A percentile compares a stretch with the other conserved stretches of the same genome.
These are phyloP conservation scores for Venturia oleaginea DNA, from an alignment of 2,329 filamentous ascomycete species.

Conservation along the genomic window DNA sequence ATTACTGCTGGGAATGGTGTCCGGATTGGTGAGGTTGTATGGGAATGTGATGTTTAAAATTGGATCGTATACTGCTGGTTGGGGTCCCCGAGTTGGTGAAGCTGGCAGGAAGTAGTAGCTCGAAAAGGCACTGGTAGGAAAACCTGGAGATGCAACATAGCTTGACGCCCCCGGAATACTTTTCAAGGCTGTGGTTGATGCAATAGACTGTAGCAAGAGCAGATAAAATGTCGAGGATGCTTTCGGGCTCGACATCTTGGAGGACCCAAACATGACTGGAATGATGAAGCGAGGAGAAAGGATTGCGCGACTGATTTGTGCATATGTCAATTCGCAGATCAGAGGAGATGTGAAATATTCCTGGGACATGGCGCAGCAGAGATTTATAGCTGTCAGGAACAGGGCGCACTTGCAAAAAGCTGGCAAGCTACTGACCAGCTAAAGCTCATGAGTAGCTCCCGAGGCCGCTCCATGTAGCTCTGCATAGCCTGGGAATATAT, in stretches of 20 bases:
- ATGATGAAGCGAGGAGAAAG: not conserved
- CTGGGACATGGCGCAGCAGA: not conserved
- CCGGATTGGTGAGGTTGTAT: constrained; percentile 45
- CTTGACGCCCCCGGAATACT: constrained; percentile 25
- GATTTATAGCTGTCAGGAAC: not conserved
- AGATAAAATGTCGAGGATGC: not conserved
- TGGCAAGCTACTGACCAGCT: not conserved
- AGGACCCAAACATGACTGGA: not conserved
- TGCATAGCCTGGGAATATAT: not conserved
- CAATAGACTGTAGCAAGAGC: not conserved
- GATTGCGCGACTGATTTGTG: not conserved
- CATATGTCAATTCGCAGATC: not conserved
- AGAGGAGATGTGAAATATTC: not conserved
- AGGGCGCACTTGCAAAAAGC: not conserved
- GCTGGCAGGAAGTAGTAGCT: constrained; percentile 39
- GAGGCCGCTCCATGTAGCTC: not conserved
- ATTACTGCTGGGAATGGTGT: constrained; percentile 40
- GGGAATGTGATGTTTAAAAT: constrained; percentile 47
- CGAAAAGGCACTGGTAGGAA: constrained; percentile 42
- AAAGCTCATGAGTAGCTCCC: not conserved
- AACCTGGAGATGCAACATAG: constrained; percentile 37
- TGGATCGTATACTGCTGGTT: constrained; percentile 45
- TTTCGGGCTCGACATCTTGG: not conserved
- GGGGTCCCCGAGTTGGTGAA: constrained; percentile 40
- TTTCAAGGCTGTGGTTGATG: not conserved